Conservation (phyloP, 345 rosid species). For the Populus alba region DNA sequence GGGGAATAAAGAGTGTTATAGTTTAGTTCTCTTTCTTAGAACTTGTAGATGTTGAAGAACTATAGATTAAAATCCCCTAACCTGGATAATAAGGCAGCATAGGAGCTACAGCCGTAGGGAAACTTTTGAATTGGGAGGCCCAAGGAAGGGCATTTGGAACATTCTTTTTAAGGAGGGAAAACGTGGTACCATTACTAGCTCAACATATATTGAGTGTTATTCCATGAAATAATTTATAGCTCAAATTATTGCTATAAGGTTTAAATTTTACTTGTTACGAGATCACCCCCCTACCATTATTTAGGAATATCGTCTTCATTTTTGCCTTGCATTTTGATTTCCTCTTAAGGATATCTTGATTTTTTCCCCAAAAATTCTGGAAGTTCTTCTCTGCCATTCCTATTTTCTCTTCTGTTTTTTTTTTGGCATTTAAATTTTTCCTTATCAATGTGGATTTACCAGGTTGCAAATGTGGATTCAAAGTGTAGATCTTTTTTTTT, state of each 20-base stretch:
- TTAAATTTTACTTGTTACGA: neutral
- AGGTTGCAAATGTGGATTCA: neutral
- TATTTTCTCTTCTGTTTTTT: neutral
- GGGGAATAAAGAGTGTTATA: neutral
- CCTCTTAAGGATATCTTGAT: neutral
- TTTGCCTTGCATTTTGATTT: too few species aligned
- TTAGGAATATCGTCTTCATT: too few species aligned
- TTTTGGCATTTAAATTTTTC: neutral
- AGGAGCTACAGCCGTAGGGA: neutral
- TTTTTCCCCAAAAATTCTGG: neutral
- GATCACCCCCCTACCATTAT: too few species aligned
- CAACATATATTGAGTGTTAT: too few species aligned
- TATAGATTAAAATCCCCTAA: neutral
- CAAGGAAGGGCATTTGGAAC: too few species aligned
- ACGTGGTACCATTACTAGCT: too few species aligned
- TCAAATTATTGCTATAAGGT: neutral
- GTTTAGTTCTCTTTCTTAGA: neutral
- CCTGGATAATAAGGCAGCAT: neutral
- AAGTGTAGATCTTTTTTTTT: neutral
- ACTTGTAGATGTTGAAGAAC: neutral
- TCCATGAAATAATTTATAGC: too few species aligned
- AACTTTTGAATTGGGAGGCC: too few species aligned
- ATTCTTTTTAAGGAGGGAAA: too few species aligned
- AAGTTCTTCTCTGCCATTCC: neutral
- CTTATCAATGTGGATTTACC: neutral